Evolutionary conservation across 2,329 filamentous ascomycete genomes (phyloP), one percentile per base, ranked within the genome.

Genomic region (Hypoxylon sp.): DNA sequence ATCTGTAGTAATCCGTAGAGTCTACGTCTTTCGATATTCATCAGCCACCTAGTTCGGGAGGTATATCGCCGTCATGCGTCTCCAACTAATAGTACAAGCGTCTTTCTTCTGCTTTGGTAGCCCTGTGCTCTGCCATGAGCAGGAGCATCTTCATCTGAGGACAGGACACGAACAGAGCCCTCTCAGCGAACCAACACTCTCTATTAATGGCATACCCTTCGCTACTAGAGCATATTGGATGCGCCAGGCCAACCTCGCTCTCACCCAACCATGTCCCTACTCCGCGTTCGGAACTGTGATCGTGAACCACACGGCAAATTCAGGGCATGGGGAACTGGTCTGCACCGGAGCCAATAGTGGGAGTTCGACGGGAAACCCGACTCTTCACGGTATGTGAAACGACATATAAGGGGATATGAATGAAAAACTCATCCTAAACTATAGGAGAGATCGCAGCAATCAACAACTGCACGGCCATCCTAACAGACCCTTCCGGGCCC

Each of bases 361-460:
- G 56, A 69, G 71, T 5, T 65, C 72, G 31, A 82, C 79, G 2
- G 86, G 85, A 1, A 86, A 88, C 73, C 86, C 86, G 1, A 84
- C 80, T 1, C 73, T 85, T n/a, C 86, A 88, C 71, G 85, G 84
- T 82, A 77, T 8, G 61, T 57, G 47, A 5, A 1, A 11, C 10
- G 10, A 2, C 48, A 6, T 13, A 17, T 3, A 11, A 46, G 11
- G 17, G 1, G 31, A 44, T 3, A 19, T 6, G 24, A 19, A 15
- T 10, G 2, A 2, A 31, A 55, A 2, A 31, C 52, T 56, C 6
- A 56, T 2, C 2, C 4, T 1, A 35, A 0, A 29, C 6, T 19
- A 39, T 51, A 83, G 84, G 85, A 15, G 86, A 89, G 72, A 87
- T 87, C 24, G 82, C 82, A 2, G 85, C 84, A 11, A 88, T 88